Conservation (phyloP, 352 stramenopile species). For the Peronosclerospora sorghi region DNA sequence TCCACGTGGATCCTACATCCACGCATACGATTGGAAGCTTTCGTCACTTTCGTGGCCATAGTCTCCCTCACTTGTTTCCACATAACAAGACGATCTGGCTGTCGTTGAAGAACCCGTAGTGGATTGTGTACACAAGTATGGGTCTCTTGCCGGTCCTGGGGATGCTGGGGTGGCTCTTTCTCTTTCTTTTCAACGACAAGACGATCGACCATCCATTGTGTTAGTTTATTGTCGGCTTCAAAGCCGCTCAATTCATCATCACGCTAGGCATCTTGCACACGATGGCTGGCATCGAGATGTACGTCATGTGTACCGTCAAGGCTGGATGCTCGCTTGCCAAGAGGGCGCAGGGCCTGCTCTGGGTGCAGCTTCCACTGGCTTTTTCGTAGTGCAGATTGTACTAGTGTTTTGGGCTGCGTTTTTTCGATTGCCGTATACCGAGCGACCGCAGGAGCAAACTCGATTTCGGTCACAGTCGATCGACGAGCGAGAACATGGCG, state of each 20-base stretch:
- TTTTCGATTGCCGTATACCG: slow-evolving; percentile 73
- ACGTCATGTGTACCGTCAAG: slow-evolving; percentile 64
- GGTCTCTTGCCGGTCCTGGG: slow-evolving; percentile 77
- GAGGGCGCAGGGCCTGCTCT: slow-evolving; percentile 43
- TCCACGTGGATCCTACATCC: too few relatives aligned
- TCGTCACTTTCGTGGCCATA: slow-evolving; percentile 44
- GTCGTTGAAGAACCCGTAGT: slow-evolving; percentile 76
- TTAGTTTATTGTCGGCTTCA: slow-evolving; percentile 88
- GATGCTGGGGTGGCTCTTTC: slow-evolving; percentile 84
- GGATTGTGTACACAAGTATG: slow-evolving; percentile 61
- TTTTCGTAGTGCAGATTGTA: slow-evolving; percentile 77
- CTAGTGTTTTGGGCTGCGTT: slow-evolving; percentile 80
- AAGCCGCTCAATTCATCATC: slow-evolving; percentile 78
- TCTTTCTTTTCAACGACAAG: slow-evolving; percentile 87
- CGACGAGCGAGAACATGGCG: slow-evolving; percentile 24
- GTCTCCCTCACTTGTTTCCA: slow-evolving; percentile 83
- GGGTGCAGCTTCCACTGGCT: slow-evolving; percentile 57
- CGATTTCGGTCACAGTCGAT: slow-evolving; percentile 47
- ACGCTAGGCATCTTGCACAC: slow-evolving; percentile 71
- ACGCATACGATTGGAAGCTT: slow-evolving; percentile 24
- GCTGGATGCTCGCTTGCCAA: slow-evolving; percentile 49
- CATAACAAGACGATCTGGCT: slow-evolving; percentile 84
- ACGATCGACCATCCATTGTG: slow-evolving; percentile 88
- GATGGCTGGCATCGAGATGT: slow-evolving; percentile 46
- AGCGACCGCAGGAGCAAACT: slow-evolving; percentile 39